A percentile compares a stretch with the other conserved stretches of the same genome.
These are phyloP conservation scores for Dothiorella sarmentorum DNA, from an alignment of 2,329 filamentous ascomycete species.

Conservation along the genomic window DNA sequence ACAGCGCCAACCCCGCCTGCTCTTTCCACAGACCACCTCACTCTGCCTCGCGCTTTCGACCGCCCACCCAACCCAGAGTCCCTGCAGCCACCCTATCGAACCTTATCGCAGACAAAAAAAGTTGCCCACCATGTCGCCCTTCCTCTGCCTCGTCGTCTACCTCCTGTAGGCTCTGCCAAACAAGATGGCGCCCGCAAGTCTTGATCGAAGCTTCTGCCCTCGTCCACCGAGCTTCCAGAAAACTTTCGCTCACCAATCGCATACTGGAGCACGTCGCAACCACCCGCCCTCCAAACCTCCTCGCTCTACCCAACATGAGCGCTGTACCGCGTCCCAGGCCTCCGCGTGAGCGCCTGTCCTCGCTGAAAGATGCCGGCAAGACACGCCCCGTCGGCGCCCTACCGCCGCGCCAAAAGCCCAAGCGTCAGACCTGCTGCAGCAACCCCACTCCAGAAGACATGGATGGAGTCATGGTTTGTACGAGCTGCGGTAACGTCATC, in stretches of 20 bases:
- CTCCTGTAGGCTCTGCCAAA: constrained; percentile 7
- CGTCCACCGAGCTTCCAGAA: background rate
- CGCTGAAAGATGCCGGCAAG: constrained; percentile 25
- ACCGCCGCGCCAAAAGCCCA: constrained; percentile 18
- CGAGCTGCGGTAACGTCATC: constrained; percentile 78
- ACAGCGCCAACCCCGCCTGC: constrained; percentile 3
- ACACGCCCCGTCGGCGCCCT: constrained; percentile 18
- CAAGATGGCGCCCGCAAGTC: background rate
- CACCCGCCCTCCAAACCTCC: background rate
- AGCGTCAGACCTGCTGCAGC: constrained; percentile 29
- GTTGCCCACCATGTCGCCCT: background rate
- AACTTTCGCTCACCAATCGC: background rate
- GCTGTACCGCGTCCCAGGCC: constrained; percentile 13
- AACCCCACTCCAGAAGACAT: constrained; percentile 26
- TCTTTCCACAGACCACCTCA: background rate
- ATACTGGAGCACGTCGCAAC: background rate
- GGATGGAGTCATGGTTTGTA: constrained; percentile 59
- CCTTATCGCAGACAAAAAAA: constrained; percentile 12
- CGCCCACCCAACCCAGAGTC: background rate
- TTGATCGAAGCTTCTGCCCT: background rate
- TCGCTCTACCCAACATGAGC: constrained; percentile 10
- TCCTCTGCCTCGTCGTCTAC: background rate
- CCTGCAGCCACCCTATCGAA: constrained; percentile 5
- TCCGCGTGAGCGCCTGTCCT: constrained; percentile 26
- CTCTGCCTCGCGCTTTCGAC: constrained; percentile 1